phyloP scores from a whole-genome alignment of 805 yeast genomes.

The Maudiozyma pseudohumilis region DNA sequence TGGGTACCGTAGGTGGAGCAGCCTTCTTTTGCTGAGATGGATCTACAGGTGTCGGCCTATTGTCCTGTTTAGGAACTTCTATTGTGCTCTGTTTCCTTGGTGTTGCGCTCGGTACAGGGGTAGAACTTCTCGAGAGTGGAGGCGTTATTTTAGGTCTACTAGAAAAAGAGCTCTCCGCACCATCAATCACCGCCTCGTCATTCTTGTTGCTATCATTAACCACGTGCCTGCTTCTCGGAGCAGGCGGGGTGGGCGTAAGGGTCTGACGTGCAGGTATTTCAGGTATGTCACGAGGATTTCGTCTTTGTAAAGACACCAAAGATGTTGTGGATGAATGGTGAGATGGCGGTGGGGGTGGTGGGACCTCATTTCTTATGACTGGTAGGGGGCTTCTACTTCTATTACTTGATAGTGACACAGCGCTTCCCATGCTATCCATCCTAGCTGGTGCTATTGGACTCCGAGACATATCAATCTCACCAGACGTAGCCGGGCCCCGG shows the following conservation, averaged over 20 bases:
- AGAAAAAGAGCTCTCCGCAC: too few relatives aligned
- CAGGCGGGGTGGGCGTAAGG: background rate
- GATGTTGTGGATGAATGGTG: background rate
- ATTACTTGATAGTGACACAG: too few relatives aligned
- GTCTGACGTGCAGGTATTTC: background rate
- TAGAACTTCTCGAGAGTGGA: too few relatives aligned
- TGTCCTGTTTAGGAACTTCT: background rate
- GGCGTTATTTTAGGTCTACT: too few relatives aligned
- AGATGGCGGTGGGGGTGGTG: background rate
- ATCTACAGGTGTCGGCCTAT: background rate
- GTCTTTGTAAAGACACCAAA: background rate
- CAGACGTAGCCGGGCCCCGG: too few relatives aligned
- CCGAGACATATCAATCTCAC: too few relatives aligned
- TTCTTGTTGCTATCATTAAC: too few relatives aligned
- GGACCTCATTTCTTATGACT: background rate
- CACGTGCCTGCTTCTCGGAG: background rate
- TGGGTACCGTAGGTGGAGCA: constrained; percentile 3
- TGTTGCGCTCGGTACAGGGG: too few relatives aligned
- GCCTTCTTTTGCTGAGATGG: constrained; percentile 1
- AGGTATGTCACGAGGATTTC: background rate
- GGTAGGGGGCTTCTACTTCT: background rate
- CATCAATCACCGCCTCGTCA: too few relatives aligned
- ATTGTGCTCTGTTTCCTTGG: background rate
- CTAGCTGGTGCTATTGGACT: too few relatives aligned
- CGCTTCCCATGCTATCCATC: too few relatives aligned